Evolutionary conservation across 345 rosid species (phyloP).

Genomic region (Euphorbia pulcherrima): DNA sequence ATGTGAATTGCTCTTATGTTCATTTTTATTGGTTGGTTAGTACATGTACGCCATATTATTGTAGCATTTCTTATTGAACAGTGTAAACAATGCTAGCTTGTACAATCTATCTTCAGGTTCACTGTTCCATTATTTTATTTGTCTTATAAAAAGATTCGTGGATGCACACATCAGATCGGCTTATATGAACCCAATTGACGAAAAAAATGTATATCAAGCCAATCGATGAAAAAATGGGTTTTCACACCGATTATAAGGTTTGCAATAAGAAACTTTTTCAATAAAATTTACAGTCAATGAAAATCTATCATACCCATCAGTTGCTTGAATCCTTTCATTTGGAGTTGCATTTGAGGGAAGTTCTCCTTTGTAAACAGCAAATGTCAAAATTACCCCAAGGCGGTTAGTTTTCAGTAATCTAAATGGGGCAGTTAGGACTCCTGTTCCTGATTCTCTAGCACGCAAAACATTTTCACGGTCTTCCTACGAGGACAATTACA

Average conservation of each 20-base stretch:
- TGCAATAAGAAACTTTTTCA: background rate
- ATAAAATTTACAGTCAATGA: conserved; percentile 2
- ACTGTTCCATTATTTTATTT: too few relatives aligned
- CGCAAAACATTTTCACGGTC: conserved; percentile 85
- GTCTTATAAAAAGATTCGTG: too few relatives aligned
- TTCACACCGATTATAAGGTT: background rate
- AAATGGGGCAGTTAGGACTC: conserved; percentile 95
- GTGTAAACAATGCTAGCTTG: too few relatives aligned
- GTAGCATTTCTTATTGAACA: too few relatives aligned
- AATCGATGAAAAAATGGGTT: too few relatives aligned
- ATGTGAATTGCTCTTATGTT: too few relatives aligned
- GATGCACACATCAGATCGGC: too few relatives aligned
- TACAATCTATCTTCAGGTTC: too few relatives aligned
- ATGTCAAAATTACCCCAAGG: conserved; percentile 93
- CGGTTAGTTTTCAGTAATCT: conserved; percentile 79
- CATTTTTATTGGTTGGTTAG: too few relatives aligned
- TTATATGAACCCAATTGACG: too few relatives aligned
- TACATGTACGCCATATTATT: too few relatives aligned
- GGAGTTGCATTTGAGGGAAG: conserved; percentile 80
- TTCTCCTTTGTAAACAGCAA: conserved; percentile 80
- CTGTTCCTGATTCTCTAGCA: conserved; percentile 83
- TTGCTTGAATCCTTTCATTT: conserved; percentile 71
- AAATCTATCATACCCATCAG: conserved; percentile 75
- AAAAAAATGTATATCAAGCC: too few relatives aligned
- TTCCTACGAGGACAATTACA: conserved; percentile 51